These are phyloP conservation scores for Lentinula lateritia DNA, from an alignment of 768 basidiomycete genomes.

Conservation along the genomic window DNA sequence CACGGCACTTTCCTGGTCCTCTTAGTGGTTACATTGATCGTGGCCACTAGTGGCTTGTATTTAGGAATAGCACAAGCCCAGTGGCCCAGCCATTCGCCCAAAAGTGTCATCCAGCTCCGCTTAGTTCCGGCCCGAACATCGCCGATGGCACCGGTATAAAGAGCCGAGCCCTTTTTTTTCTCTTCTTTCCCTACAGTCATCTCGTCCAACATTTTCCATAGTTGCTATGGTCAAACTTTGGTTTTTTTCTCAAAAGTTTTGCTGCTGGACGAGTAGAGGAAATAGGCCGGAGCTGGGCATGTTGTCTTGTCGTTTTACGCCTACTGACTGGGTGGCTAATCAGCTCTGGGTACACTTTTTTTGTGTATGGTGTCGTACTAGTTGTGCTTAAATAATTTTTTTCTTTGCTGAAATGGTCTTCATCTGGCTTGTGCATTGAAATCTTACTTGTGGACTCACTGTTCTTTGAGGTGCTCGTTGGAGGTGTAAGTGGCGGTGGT, in stretches of 20 bases:
- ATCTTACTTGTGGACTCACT: no score
- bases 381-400: background rate
- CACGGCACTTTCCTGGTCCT: no score
- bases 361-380: background rate
- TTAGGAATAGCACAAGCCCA: no score
- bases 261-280: background rate
- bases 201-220: background rate
- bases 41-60: no score
- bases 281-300: background rate
- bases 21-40: no score
- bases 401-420: no score
- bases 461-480: no score
- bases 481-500: no score
- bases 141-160: background rate
- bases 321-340: background rate
- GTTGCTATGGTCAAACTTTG: background rate
- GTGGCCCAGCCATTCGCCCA: no score
- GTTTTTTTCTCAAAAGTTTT: background rate
- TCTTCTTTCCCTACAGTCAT: background rate
- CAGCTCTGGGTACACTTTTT: slow-evolving; percentile 2
- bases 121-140: background rate
- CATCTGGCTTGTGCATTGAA: no score
- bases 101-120: no score
- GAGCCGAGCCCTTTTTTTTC: background rate
- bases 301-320: background rate